Evolutionary conservation across 805 yeast genomes (phyloP).

Genomic region (Candida chauliodis): DNA sequence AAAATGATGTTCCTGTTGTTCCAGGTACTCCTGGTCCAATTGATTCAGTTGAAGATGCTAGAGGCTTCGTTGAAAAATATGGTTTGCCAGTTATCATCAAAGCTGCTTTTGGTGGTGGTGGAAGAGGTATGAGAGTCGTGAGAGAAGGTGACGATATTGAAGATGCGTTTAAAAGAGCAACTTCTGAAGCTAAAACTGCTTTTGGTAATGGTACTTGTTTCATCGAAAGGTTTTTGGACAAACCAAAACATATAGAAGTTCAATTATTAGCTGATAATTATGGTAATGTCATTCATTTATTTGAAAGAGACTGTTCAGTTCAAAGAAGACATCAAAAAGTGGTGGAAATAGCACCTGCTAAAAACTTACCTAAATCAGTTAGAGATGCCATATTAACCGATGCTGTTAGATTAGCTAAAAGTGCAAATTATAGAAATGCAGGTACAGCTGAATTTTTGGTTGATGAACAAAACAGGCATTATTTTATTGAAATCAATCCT

Average conservation of each 20-base stretch:
- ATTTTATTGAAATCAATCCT: slow-evolving; percentile 97
- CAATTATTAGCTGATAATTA: slow-evolving; percentile 90
- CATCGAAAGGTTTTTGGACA: slow-evolving; percentile 91
- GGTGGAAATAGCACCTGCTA: slow-evolving; percentile 97
- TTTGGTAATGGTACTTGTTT: slow-evolving; percentile 98
- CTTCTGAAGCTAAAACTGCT: slow-evolving; percentile 91
- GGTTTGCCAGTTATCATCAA: slow-evolving; percentile 97
- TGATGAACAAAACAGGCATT: slow-evolving; percentile 89
- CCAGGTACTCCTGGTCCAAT: slow-evolving; percentile 99
- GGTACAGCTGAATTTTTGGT: slow-evolving; percentile 98
- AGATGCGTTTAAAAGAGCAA: slow-evolving; percentile 92
- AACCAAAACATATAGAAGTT: slow-evolving; percentile 97
- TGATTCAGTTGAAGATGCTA: slow-evolving; percentile 72
- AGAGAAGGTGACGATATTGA: slow-evolving; percentile 90
- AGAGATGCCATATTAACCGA: slow-evolving; percentile 92
- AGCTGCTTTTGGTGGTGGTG: slow-evolving; percentile 99
- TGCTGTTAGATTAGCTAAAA: slow-evolving; percentile 87
- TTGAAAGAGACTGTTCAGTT: slow-evolving; percentile 98
- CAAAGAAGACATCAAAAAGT: slow-evolving; percentile 99
- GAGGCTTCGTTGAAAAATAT: slow-evolving; percentile 71
- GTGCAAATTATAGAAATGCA: slow-evolving; percentile 91
- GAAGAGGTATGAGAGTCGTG: slow-evolving; percentile 99
- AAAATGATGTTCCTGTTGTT: slow-evolving; percentile 84
- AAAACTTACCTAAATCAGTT: slow-evolving; percentile 75
- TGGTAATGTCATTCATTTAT: slow-evolving; percentile 93